Conservation (phyloP, 495 filamentous ascomycete species). For the Tuber umbilicatum region DNA sequence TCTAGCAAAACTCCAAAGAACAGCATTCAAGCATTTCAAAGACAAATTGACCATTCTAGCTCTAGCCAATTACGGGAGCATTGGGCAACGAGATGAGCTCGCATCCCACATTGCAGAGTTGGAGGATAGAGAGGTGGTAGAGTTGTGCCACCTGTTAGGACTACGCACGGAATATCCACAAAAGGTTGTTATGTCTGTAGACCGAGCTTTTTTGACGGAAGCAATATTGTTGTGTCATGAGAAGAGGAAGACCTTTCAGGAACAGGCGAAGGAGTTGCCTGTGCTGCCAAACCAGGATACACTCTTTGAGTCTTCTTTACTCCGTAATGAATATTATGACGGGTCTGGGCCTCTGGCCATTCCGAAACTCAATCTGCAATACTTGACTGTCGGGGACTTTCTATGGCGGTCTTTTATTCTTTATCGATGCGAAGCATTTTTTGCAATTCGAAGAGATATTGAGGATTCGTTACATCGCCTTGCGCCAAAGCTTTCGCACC, state of each 20-base stretch:
- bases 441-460: slow-evolving; percentile 85
- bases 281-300: slow-evolving; percentile 75
- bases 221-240: slow-evolving; percentile 71
- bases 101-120: slow-evolving; percentile 68
- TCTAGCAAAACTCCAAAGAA: slow-evolving; percentile 73
- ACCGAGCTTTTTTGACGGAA: slow-evolving; percentile 67
- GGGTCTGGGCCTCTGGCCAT: slow-evolving; percentile 83
- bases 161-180: slow-evolving; percentile 75
- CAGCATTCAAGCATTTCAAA: slow-evolving; percentile 75
- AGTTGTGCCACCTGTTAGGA: slow-evolving; percentile 64
- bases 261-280: slow-evolving; percentile 60
- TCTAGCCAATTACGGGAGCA: slow-evolving; percentile 82
- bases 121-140: slow-evolving; percentile 62
- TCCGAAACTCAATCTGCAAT: slow-evolving; percentile 92
- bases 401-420: slow-evolving; percentile 87
- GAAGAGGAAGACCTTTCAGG: slow-evolving; percentile 74
- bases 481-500: slow-evolving; percentile 58
- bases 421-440: slow-evolving; percentile 87
- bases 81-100: slow-evolving; percentile 71
- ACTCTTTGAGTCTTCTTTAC: slow-evolving; percentile 77
- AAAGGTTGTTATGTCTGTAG: slow-evolving; percentile 54
- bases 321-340: slow-evolving; percentile 82
- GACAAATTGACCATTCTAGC: slow-evolving; percentile 85
- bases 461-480: slow-evolving; percentile 73
- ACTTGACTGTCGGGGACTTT: slow-evolving; percentile 90